These are phyloP conservation scores for Microsporum audouinii DNA, from an alignment of 2,329 filamentous ascomycete genomes.

Conservation along the genomic window DNA sequence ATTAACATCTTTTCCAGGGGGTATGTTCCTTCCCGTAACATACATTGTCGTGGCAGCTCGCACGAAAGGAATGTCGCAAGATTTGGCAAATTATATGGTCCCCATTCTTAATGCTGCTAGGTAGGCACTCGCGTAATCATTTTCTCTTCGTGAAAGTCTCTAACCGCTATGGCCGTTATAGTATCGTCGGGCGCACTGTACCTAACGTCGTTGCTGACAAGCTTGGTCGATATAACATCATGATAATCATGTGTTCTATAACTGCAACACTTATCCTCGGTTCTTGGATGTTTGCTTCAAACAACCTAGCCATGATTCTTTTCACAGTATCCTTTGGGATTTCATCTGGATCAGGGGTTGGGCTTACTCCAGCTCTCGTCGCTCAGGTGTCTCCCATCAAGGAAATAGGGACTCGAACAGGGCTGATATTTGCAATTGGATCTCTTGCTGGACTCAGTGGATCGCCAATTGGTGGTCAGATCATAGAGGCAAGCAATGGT, in stretches of 20 bases:
- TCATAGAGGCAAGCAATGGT: background rate
- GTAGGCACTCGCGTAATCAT: background rate
- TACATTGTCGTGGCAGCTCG: slow-evolving; percentile 16
- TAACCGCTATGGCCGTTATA: background rate
- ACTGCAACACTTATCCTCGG: background rate
- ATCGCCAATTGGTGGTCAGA: background rate
- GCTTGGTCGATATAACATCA: background rate
- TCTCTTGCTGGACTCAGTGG: background rate
- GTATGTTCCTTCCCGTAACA: slow-evolving; percentile 11
- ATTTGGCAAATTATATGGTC: slow-evolving; percentile 18
- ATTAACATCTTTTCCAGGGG: background rate
- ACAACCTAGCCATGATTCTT: background rate
- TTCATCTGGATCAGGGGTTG: background rate
- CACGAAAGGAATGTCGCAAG: slow-evolving; percentile 15
- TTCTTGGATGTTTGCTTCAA: background rate
- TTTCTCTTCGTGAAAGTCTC: background rate
- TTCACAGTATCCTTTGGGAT: background rate
- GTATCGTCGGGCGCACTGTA: background rate
- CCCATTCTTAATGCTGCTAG: slow-evolving; percentile 19
- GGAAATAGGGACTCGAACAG: background rate
- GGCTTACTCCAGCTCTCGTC: background rate
- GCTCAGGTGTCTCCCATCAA: slow-evolving; percentile 2
- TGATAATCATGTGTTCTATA: background rate
- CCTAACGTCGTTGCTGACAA: slow-evolving; percentile 1
- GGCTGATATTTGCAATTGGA: background rate